Base-by-base conservation (phyloP, 139 green algal species). In the Chlorella sp. region DNA sequence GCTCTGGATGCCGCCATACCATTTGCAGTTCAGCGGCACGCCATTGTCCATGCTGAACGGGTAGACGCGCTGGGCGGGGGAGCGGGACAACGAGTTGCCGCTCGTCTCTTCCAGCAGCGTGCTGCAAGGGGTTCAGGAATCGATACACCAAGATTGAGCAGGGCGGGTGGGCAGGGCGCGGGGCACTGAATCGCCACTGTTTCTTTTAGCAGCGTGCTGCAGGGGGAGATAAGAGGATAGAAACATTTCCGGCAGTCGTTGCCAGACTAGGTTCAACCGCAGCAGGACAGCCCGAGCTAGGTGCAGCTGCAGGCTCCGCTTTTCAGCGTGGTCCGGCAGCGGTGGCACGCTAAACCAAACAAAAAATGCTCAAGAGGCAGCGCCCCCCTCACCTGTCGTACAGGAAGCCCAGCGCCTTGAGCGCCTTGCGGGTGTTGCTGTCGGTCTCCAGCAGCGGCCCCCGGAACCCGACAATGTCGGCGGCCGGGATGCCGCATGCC, bases 391-490 rank as follows among this genome's bases (percentile, higher is more conserved):
- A 60, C 72, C 72, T 78, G 58, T 83, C 77, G 32, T 83, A 83
- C 38, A 56, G 38, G 77, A 74, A 83, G 56, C 58, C 58, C 26
- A 73, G 38, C 48, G 73, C 36, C 6, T 36, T 36, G 30, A 78
- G 44, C 11, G 34, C 72, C 72, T 78, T 30, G 28, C 72, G 72
- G 30, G 56, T 48, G 43, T 60, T 48, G 11, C 30, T 32, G 28
- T 78, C 56, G 30, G 72, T 78, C 44, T 78, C 72, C 20, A 48
- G 69, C 36, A 34, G 44, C 14, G 69, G n/a, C 16, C 65, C 38
- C 40, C 83, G 43, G 74, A 76, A 70, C 3, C 83, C 83, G 8
- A 81, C 44, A 22, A 88, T 38, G 62, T 88, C 75, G 3, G 38
- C 34, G 0, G 41, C 28, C 5, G 76, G 62, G 28, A 88, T 81